Evolutionary conservation across 257 asterid genomes (phyloP).

Genomic region (Euphrasia confusa): DNA sequence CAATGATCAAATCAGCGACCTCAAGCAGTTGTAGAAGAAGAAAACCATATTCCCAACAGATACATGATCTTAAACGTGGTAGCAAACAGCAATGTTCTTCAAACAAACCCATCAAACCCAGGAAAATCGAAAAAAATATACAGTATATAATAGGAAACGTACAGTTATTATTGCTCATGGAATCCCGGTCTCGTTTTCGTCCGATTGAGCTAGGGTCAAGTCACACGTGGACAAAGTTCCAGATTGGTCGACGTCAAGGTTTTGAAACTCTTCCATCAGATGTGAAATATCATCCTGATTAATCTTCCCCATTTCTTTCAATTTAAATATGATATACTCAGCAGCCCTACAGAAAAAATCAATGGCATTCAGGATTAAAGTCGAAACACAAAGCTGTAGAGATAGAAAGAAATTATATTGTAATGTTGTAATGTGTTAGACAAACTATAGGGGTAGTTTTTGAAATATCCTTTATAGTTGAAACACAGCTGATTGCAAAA

Average conservation of each 20-base stretch:
- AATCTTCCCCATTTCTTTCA: conserved; percentile 96
- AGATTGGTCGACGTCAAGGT: conserved; percentile 84
- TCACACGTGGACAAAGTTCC: conserved; percentile 72
- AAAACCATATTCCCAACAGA: no score
- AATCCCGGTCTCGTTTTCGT: conserved; percentile 26
- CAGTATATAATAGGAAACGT: not conserved
- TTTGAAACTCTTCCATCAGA: conserved; percentile 61
- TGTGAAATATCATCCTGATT: conserved; percentile 55
- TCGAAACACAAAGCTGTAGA: not conserved
- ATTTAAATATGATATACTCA: conserved; percentile 66
- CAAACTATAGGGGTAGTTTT: not conserved
- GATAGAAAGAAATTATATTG: not conserved
- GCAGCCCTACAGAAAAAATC: conserved; percentile 50
- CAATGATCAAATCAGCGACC: no score
- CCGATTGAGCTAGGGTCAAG: conserved; percentile 55
- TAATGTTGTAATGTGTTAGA: not conserved
- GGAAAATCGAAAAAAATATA: not conserved
- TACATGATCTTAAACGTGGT: not conserved
- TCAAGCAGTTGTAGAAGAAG: no score
- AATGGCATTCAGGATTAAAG: not conserved
- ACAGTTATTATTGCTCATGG: conserved; percentile 18
- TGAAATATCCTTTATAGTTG: not conserved
- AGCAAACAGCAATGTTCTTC: not conserved
- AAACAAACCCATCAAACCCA: not conserved
- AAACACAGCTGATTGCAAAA: no score